A percentile compares a stretch with the other conserved stretches of the same genome.
These are phyloP conservation scores for Aspergillus unguis DNA, from an alignment of 2,329 filamentous ascomycete genomes.

Conservation along the genomic window DNA sequence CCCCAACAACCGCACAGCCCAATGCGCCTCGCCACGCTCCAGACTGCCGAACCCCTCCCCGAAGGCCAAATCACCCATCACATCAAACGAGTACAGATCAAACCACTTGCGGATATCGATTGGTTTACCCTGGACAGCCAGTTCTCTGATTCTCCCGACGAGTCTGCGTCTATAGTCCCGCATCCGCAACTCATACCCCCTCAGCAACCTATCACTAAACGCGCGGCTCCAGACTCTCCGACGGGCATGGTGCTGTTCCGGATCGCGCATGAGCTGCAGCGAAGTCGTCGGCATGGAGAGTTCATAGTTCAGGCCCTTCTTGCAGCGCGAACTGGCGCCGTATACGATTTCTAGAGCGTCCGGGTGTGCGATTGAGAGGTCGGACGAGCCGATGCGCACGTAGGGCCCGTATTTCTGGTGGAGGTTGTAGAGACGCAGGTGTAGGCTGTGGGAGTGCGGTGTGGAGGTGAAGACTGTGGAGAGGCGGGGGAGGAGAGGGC, in stretches of 20 bases:
- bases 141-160: constrained; percentile 27
- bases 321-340: constrained; percentile 37
- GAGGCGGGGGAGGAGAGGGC: constrained; percentile 32
- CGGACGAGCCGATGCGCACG: constrained; percentile 35
- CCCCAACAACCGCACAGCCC: constrained; percentile 36
- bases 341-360: constrained; percentile 39
- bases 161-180: constrained; percentile 36
- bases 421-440: constrained; percentile 21
- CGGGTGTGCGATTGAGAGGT: constrained; percentile 37
- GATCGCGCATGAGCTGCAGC: constrained; percentile 40
- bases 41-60: constrained; percentile 8
- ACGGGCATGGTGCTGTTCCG: constrained; percentile 37
- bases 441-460: neutral
- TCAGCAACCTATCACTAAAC: constrained; percentile 41
- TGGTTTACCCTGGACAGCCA: constrained; percentile 16
- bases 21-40: constrained; percentile 25
- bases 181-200: constrained; percentile 42
- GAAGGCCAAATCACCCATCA: constrained; percentile 18
- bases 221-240: constrained; percentile 42
- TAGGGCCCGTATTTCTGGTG: constrained; percentile 37
- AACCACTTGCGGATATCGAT: constrained; percentile 42
- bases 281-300: constrained; percentile 30
- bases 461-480: constrained; percentile 25
- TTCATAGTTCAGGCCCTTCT: constrained; percentile 44
- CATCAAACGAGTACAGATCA: constrained; percentile 16